Base-by-base conservation (phyloP, 768 basidiomycete species). In the Boletus huronensis region DNA sequence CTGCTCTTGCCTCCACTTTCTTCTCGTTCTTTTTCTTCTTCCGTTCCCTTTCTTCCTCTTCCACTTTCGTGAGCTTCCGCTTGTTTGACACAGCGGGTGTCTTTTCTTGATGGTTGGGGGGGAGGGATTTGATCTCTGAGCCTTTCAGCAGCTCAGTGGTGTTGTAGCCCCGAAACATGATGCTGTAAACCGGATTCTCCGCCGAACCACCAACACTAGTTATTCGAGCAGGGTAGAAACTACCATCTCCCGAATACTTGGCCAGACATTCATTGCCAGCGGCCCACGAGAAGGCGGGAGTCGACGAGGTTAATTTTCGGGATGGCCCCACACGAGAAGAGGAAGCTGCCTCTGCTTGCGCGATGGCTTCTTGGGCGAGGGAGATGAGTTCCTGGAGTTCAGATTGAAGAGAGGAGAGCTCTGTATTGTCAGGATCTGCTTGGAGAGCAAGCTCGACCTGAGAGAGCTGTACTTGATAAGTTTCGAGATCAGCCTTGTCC, bases 11-110 rank as follows among this genome's bases (percentile, higher is more conserved):
- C 75, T 94, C 93, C 39, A 91, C 60, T 72, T 94, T 94, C 78
- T 93, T 93, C 78, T 94, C 93, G 65, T 93, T 94, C 77, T 92
- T 93, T 78, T 93, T 93, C 80, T 91, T 90, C 82, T 93, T 94
- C 70, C 72, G 75, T 61, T 93, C 93, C 70, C 83, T 79, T 74
- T 94, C 92, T 62, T 90, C 90, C 69, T 93, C 93, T 70, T 93
- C 91, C 63, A 72, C 84, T 65, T 86, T 85, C 48, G 74, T 82
- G 64, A 88, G 71, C 77, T 91, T 93, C 53, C 92, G 84, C 74
- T 95, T 95, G 60, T 74, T 80, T 29, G 78, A 69, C 35, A 74
- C 66, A 14, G 70, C 57, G 8, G 60, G 65, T 13, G 75, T 75
- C 40, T 72, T 66, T 41, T 74, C 72, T 49, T 75, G 74, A 64